Percentiles rank a stretch among this genome's conserved stretches.
phyloP scores from a whole-genome alignment of 2,329 filamentous ascomycete species.

The Fusarium coffeatum region DNA sequence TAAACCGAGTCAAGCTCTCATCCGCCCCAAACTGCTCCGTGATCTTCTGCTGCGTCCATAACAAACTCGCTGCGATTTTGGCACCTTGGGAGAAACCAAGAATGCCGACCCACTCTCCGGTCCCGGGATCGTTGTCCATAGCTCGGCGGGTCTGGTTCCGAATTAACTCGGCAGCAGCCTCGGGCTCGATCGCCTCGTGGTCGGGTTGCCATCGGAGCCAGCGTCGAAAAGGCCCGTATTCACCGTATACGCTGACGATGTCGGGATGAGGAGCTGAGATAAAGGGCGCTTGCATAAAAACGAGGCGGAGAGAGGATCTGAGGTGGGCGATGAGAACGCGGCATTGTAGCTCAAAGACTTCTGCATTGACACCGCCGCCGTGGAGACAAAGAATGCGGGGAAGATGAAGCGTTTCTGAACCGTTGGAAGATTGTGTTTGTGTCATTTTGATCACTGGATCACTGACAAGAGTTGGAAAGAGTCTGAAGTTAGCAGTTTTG shows the following conservation, averaged over 20 bases:
- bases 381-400: conserved; percentile 85
- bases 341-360: conserved; percentile 75
- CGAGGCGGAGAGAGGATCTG: conserved; percentile 71
- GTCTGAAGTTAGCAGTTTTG: not conserved
- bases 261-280: conserved; percentile 70
- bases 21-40: conserved; percentile 50
- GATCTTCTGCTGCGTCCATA: conserved; percentile 71
- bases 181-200: conserved; percentile 64
- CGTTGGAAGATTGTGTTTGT: conserved; percentile 25
- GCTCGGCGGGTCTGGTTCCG: conserved; percentile 54
- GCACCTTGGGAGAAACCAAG: conserved; percentile 76
- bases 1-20: conserved; percentile 45
- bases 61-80: conserved; percentile 68
- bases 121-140: conserved; percentile 66
- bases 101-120: conserved; percentile 69
- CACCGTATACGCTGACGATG: conserved; percentile 72
- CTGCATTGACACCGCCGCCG: conserved; percentile 79
- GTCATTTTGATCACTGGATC: conserved; percentile 25
- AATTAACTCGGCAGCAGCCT: conserved; percentile 54
- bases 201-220: conserved; percentile 72
- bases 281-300: conserved; percentile 78
- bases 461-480: not conserved
- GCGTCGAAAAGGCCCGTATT: conserved; percentile 72
- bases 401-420: conserved; percentile 46
- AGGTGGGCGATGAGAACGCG: conserved; percentile 65